Conservation (phyloP, 257 asterid genomes). For the Ehretia macrophylla region DNA sequence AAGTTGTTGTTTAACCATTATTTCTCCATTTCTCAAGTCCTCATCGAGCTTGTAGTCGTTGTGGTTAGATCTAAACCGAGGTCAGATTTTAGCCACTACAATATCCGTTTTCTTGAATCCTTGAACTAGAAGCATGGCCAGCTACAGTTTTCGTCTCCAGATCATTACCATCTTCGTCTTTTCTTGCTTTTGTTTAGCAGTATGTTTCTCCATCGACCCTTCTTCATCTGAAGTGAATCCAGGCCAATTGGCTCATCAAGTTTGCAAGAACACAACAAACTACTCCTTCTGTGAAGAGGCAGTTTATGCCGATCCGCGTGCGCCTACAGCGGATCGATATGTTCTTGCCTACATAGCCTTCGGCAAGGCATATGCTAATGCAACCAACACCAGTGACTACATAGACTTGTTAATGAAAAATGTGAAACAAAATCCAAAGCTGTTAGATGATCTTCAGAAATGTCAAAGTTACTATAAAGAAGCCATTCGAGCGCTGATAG, state of each 20-base stretch:
- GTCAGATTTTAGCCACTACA: not conserved
- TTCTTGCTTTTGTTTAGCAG: not conserved
- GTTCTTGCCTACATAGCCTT: conserved; percentile 20
- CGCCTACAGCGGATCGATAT: conserved; percentile 20
- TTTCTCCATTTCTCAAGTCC: no score
- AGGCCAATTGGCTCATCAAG: conserved; percentile 16
- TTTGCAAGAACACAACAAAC: conserved; percentile 31
- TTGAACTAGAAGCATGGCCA: conserved; percentile 11
- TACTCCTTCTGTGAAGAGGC: conserved; percentile 27
- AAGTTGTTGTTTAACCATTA: no score
- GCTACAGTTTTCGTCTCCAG: not conserved
- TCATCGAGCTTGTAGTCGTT: no score
- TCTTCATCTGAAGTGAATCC: not conserved
- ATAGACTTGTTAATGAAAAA: conserved; percentile 3
- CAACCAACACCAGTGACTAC: conserved; percentile 14
- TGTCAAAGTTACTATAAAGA: conserved; percentile 18
- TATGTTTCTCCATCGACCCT: not conserved
- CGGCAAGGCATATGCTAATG: conserved; percentile 17
- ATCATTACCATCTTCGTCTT: not conserved
- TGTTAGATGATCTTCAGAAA: not conserved
- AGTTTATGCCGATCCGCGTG: conserved; percentile 32
- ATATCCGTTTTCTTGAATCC: not conserved
- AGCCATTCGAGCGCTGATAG: conserved; percentile 8
- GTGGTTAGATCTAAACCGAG: no score
- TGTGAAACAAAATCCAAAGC: not conserved